Evolutionary conservation across 495 filamentous ascomycete species (phyloP), one percentile per base, ranked within the genome.

Genomic region (Pseudotulostoma volvatum): DNA sequence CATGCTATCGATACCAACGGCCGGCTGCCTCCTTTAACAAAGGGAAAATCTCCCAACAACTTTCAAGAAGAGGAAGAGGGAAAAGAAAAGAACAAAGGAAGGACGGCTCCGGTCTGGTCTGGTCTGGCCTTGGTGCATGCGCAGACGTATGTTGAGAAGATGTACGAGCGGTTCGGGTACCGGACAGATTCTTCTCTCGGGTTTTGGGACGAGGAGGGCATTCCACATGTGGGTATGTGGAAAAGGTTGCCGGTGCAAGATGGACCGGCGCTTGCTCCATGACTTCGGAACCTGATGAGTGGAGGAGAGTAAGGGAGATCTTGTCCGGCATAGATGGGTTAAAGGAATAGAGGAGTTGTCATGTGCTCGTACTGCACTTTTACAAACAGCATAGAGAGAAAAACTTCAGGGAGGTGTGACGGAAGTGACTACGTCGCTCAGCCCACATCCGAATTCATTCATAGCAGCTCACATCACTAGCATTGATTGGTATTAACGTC

Each of bases 201-300:
- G 0, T 59, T 45, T 44, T 95, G 86, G 83, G 59, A 63, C 30
- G 86, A 94, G 60, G 84, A 92, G 44, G 84, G 81, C 15, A 84
- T 93, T 45, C 64, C 69, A 47, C 87, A 93, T 68, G 70, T 86
- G 19, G 84, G 79, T 9, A 88, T 93, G 84, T 88, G 62, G 50
- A 59, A 42, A 39, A 40, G 64, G 44, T 43, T 67, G 20, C 41
- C 38, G 9, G 25, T 64, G 18, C 19, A 14, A 28, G 23, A 28
- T 11, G n/a, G 9, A n/a, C n/a, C n/a, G n/a, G n/a, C n/a, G n/a
- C n/a, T n/a, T n/a, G n/a, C n/a, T n/a, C n/a, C n/a, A n/a, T n/a
- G n/a, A n/a, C n/a, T n/a, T n/a, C n/a, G n/a, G n/a, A n/a, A n/a
- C n/a, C n/a, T n/a, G n/a, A n/a, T n/a, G n/a, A n/a, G n/a, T n/a